Evolutionary conservation across 1,284 basidiomycete genomes (phyloP).

Genomic region (Stereum hirsutum): DNA sequence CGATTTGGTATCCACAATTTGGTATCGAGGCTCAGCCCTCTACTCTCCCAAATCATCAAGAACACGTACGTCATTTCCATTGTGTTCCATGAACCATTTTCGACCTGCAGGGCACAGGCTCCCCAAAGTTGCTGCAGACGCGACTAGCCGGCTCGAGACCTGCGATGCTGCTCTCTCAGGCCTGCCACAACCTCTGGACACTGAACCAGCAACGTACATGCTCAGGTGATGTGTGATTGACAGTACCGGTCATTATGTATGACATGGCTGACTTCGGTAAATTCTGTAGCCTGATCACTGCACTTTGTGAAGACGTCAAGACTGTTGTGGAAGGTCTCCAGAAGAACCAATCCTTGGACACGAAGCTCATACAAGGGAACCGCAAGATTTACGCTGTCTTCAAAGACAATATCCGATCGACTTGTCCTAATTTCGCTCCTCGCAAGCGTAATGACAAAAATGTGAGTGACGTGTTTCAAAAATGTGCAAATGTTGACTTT

Average conservation of each 20-base stretch:
- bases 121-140: constrained; percentile 26
- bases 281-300: constrained; percentile 23
- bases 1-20: constrained; percentile 51
- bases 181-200: constrained; percentile 31
- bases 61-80: constrained; percentile 31
- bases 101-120: constrained; percentile 23
- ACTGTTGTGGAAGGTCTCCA: constrained; percentile 26
- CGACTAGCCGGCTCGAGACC: constrained; percentile 26
- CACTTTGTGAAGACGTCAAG: constrained; percentile 31
- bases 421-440: constrained; percentile 29
- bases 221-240: constrained; percentile 16
- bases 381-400: constrained; percentile 23
- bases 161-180: constrained; percentile 25
- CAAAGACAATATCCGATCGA: constrained; percentile 26
- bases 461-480: neutral
- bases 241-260: too few species aligned
- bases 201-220: constrained; percentile 37
- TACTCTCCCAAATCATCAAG: constrained; percentile 42
- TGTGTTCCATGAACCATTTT: too few species aligned
- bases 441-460: neutral
- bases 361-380: constrained; percentile 29
- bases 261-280: neutral
- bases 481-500: too few species aligned
- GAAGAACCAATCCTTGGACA: too few species aligned
- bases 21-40: constrained; percentile 38